Base-by-base conservation (phyloP, 768 basidiomycete genomes). In the Mycena albidolilacea region DNA sequence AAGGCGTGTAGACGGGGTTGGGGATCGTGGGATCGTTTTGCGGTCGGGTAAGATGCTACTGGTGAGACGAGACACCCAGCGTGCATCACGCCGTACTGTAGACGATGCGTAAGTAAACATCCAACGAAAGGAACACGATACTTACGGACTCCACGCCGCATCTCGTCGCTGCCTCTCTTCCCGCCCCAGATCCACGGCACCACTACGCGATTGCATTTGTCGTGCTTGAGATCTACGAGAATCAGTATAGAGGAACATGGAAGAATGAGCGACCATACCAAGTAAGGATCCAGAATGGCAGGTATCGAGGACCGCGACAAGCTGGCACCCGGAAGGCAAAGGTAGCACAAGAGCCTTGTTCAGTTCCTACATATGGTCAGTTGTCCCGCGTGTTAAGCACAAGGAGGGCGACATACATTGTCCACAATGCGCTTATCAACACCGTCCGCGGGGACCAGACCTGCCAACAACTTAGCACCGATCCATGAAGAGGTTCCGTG, bases 301-400 rank as follows among this genome's bases (percentile, higher is more conserved):
- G 2, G 69, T 70, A 21, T 70, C 69, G 10, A 70, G 61, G 38
- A 70, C 61, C 0, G 69, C 69, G 17, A 70, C 69, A 57, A 70
- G 69, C 7, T 70, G 41, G 6, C 23, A 54, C 7, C 61, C 61
- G 4, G 35, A 21, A n/a, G 60, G 69, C 14, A 70, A 30, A 10
- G 69, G 69, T 7, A 3, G 3, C n/a, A 70, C 61, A 17, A 70
- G 61, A 21, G 30, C 23, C 6, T 41, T 61, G 3, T 57, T 63
- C 17, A 70, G 69, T 11, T 70, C 69, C 69, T 63, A 7, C 41
- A 35, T 7, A 5, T 43, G 23, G 61, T 62, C 1, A 60, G 48
- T 23, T 39, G 30, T n/a, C 59, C 5, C 5, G 11, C 12, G 21
- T 23, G 41, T n/a, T 8, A n/a, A 44, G 15, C n/a, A 30, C 52